Base-by-base conservation (phyloP, 345 rosid genomes). In the Sisymbrium irio region DNA sequence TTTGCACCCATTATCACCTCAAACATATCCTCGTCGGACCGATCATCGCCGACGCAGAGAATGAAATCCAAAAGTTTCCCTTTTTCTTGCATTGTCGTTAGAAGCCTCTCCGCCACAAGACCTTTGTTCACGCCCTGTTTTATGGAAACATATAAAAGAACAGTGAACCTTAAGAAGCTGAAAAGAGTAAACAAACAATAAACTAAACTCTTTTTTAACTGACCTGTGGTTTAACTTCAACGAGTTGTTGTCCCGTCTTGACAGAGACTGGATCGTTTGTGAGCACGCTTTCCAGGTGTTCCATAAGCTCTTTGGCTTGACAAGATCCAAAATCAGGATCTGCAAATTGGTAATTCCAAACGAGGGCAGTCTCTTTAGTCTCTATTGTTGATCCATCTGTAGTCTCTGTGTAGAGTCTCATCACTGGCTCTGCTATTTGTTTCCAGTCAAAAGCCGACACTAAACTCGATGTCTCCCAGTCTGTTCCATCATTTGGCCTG, bases 171-270 rank as follows among this genome's bases (percentile, higher is more conserved):
- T 20, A 17, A 37, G 28, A 59, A 28, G 8, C 28, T 22, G 40
- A 18, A 35, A 12, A 63, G n/a, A 11, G 30, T 14, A 19, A 65
- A 15, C 55, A 46, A 44, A 49, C n/a, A 35, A 35, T 14, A 22
- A 65, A 6, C 30, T 15, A 41, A 68, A 30, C 10, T 55, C 11
- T 47, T 4, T 47, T 4, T 15, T 47, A 22, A 67, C 88, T 61
- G 62, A 94, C 98, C 98, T 89, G 97, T 67, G 98, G 98, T 83
- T 89, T 94, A 79, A 91, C 97, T 85, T 91, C 97, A n/a, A 94
- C 93, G 18, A 85, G 85, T 81, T 87, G 87, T 39, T 80, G 97
- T 55, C 96, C 92, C 14, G 93, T 88, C 75, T 94, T 94, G 41
- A 94, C 97, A 33, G 96, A 81, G 75, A 94, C 98, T 0, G 97